These are phyloP conservation scores for Kazachstania sp. DNA, from an alignment of 1,139 yeast species.

Conservation along the genomic window DNA sequence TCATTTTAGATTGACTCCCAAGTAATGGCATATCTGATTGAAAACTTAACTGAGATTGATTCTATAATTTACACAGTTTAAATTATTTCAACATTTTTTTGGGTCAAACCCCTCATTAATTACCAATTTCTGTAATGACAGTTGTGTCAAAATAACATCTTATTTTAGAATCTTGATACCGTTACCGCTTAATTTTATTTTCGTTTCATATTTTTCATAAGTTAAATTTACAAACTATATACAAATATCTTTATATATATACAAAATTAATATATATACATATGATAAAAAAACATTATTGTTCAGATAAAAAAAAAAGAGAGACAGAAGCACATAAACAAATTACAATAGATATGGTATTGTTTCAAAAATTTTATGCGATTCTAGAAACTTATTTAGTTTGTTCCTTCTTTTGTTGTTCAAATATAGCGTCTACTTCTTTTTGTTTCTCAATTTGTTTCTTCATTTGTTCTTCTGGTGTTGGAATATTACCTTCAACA, in stretches of 20 bases:
- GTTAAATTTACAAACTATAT: neutral
- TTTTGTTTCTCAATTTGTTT: slow-evolving; percentile 44
- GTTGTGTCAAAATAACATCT: too few relatives aligned
- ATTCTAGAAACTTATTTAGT: too few relatives aligned
- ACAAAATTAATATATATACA: neutral
- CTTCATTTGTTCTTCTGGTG: slow-evolving; percentile 76
- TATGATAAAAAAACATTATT: neutral
- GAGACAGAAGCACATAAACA: too few relatives aligned
- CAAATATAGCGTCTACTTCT: slow-evolving; percentile 34
- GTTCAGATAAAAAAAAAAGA: neutral
- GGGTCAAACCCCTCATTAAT: too few relatives aligned
- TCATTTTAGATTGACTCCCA: too few relatives aligned
- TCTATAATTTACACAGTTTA: too few relatives aligned
- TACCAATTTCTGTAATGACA: too few relatives aligned
- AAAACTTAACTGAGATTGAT: too few relatives aligned
- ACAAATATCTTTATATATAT: neutral
- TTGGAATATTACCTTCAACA: slow-evolving; percentile 77
- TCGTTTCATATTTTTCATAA: neutral
- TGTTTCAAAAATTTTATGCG: too few relatives aligned
- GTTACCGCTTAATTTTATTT: neutral
- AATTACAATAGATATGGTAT: too few relatives aligned
- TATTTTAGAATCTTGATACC: neutral
- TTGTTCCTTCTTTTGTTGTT: slow-evolving; percentile 22
- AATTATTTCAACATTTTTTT: too few relatives aligned
- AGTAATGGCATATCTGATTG: too few relatives aligned